These are phyloP conservation scores for Drechslerella coelobrocha DNA, from an alignment of 2,329 filamentous ascomycete genomes.

Conservation along the genomic window DNA sequence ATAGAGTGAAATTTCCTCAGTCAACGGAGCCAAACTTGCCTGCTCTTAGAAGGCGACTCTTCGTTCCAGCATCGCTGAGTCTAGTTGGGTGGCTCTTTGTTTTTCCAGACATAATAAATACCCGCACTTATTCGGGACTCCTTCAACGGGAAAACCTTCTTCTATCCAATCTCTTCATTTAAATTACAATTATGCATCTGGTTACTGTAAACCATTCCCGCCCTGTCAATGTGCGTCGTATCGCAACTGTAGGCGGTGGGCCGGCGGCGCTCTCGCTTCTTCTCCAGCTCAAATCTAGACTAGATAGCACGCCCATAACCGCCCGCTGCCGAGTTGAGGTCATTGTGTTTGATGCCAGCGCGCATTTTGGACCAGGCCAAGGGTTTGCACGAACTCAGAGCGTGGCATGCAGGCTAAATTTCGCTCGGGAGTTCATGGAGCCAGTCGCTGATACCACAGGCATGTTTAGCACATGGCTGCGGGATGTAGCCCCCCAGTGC, in stretches of 20 bases:
- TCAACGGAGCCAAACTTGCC: too few species aligned
- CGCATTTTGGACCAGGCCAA: neutral
- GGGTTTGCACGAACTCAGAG: neutral
- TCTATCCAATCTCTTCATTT: too few species aligned
- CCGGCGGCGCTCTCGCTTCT: neutral
- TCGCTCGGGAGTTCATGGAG: neutral
- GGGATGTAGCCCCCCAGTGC: neutral
- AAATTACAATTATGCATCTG: too few species aligned
- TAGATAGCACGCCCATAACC: neutral
- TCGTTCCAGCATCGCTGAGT: too few species aligned
- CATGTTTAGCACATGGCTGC: neutral
- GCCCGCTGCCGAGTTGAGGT: neutral
- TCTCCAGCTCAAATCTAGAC: neutral
- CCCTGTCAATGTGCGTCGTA: neutral
- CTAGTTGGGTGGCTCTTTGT: too few species aligned
- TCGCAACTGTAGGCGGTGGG: neutral
- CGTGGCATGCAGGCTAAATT: neutral
- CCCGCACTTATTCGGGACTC: too few species aligned
- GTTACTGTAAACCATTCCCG: too few species aligned
- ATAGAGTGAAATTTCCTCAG: too few species aligned
- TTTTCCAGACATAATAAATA: too few species aligned
- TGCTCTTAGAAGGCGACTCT: too few species aligned
- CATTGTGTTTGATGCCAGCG: neutral
- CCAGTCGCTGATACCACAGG: neutral
- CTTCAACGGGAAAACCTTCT: too few species aligned